Conservation (phyloP, 371 early-diverging fungal genomes). For the Haplosporangium sp. region DNA sequence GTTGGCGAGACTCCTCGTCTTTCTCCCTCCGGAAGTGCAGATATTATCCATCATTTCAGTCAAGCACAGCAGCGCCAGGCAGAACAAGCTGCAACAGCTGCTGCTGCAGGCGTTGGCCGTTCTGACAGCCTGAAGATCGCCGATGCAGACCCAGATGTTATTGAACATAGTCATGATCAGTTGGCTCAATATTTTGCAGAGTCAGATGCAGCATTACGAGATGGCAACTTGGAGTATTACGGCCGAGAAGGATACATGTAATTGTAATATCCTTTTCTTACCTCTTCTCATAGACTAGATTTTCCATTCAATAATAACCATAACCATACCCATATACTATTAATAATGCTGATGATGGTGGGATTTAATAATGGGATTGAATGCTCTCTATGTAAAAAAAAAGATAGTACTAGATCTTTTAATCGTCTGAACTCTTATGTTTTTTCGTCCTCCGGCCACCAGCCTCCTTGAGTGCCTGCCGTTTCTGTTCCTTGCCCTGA, state of each 20-base stretch:
- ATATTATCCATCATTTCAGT: slow-evolving; percentile 53
- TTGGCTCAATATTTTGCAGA: slow-evolving; percentile 53
- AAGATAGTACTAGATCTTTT: neutral
- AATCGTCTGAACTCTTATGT: slow-evolving; percentile 45
- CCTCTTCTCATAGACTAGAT: neutral
- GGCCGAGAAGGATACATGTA: slow-evolving; percentile 32
- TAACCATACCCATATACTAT: neutral
- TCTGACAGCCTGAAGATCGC: neutral
- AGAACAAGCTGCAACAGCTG: neutral
- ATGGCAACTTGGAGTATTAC: slow-evolving; percentile 17
- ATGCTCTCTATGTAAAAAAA: slow-evolving; percentile 1
- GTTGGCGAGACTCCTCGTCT: slow-evolving; percentile 35
- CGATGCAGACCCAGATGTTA: slow-evolving; percentile 31
- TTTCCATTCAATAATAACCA: slow-evolving; percentile 1
- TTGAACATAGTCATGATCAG: slow-evolving; percentile 50
- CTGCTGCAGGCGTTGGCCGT: slow-evolving; percentile 9
- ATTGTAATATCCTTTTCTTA: slow-evolving; percentile 1
- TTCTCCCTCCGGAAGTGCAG: slow-evolving; percentile 36
- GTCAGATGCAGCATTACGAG: slow-evolving; percentile 29
- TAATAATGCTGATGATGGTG: neutral
- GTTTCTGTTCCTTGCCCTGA: slow-evolving; percentile 54
- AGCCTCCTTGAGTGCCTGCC: slow-evolving; percentile 47
- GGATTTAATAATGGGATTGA: neutral
- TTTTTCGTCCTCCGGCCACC: slow-evolving; percentile 54
- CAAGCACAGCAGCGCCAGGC: slow-evolving; percentile 48